phyloP scores from a whole-genome alignment of 2,329 filamentous ascomycete species.

The Achaetomium macrosporum region DNA sequence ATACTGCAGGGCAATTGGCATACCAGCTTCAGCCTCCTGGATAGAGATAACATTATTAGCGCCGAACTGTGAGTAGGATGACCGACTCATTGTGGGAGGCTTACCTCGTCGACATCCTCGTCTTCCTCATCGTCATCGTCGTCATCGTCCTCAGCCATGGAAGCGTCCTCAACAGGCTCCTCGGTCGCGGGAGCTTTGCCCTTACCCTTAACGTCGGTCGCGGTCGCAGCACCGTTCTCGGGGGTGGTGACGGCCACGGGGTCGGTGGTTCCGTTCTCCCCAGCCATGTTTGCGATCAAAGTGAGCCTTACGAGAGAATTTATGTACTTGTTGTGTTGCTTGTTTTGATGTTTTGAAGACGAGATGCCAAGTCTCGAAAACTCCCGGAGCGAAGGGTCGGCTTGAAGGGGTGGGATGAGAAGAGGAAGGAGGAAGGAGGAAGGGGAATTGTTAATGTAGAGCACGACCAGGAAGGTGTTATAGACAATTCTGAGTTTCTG shows the following conservation, averaged over 20 bases:
- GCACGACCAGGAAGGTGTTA: constrained; percentile 10
- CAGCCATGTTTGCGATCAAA: constrained; percentile 34
- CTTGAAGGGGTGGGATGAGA: too few relatives aligned
- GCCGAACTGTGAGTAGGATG: neutral
- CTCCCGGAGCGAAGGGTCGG: neutral
- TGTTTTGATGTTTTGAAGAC: neutral
- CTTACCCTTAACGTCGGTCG: constrained; percentile 64
- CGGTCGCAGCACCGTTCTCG: constrained; percentile 23
- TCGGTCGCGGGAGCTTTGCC: constrained; percentile 64
- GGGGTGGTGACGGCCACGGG: constrained; percentile 35
- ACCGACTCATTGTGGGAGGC: constrained; percentile 3
- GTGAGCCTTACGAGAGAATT: neutral
- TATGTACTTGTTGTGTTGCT: neutral
- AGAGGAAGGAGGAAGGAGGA: constrained; percentile 5
- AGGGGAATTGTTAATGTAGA: constrained; percentile 9
- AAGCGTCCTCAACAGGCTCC: constrained; percentile 50
- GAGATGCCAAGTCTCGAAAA: neutral
- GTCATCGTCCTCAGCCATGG: constrained; percentile 71
- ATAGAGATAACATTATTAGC: constrained; percentile 20
- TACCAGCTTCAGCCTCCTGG: constrained; percentile 31
- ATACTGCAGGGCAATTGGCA: constrained; percentile 10
- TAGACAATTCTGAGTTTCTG: constrained; percentile 3
- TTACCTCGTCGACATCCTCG: constrained; percentile 34
- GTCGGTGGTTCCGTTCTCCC: constrained; percentile 44
- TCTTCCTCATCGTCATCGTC: constrained; percentile 66